Conservation (phyloP, 2,329 filamentous ascomycete species). For the Lojkania enalia region DNA sequence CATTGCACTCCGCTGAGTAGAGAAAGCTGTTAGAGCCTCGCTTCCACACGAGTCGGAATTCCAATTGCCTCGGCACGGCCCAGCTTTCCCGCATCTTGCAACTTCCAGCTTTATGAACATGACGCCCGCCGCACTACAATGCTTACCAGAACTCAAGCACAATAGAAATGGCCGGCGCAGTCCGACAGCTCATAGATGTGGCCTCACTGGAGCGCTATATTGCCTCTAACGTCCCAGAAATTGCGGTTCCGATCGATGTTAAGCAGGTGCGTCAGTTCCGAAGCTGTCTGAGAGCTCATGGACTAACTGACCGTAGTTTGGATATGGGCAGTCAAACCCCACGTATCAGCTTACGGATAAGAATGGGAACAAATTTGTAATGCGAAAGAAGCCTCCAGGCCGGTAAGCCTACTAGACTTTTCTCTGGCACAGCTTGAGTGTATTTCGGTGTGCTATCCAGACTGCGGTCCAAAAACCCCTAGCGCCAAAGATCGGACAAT, state of each 20-base stretch:
- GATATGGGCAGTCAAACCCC: slow-evolving; percentile 95
- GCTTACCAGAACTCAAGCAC: slow-evolving; percentile 3
- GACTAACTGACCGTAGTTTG: slow-evolving; percentile 66
- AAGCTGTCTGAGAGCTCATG: background rate
- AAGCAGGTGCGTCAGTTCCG: slow-evolving; percentile 73
- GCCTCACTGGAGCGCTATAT: slow-evolving; percentile 79
- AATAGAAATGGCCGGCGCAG: slow-evolving; percentile 73
- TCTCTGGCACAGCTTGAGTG: no score
- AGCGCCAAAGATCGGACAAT: no score
- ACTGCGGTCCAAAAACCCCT: no score
- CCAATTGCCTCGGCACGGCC: slow-evolving; percentile 6
- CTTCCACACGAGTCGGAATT: background rate
- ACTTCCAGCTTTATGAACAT: background rate
- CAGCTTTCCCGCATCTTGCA: slow-evolving; percentile 3
- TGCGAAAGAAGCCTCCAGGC: slow-evolving; percentile 99
- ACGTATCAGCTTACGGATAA: slow-evolving; percentile 87
- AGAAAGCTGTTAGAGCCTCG: no score
- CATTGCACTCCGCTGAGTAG: no score
- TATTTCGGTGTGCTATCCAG: no score
- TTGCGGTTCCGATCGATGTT: slow-evolving; percentile 79
- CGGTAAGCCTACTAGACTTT: no score
- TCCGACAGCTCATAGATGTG: slow-evolving; percentile 89
- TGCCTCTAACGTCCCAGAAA: slow-evolving; percentile 74
- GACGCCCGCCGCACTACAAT: slow-evolving; percentile 20
- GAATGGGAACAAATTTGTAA: slow-evolving; percentile 73